Percentiles rank a stretch among this genome's conserved stretches.
phyloP scores from a whole-genome alignment of 257 asterid species.

The Solanum habrochaites region DNA sequence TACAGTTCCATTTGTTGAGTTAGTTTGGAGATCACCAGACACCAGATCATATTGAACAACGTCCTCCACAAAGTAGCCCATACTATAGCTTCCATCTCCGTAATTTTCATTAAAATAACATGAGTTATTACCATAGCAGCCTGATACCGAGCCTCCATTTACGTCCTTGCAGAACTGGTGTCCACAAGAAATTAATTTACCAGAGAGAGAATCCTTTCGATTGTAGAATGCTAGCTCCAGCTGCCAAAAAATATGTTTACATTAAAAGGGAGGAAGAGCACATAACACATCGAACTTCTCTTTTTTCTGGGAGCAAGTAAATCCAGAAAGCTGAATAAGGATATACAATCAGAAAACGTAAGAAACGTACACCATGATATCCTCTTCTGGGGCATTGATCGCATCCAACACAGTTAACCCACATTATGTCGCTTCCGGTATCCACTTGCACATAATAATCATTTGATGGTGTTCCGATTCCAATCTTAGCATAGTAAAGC shows the following conservation, averaged over 20 bases:
- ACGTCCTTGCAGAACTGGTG: slow-evolving; percentile 59
- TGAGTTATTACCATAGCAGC: slow-evolving; percentile 61
- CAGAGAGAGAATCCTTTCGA: slow-evolving; percentile 65
- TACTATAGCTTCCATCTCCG: slow-evolving; percentile 90
- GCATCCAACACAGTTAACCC: slow-evolving; percentile 96
- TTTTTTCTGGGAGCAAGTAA: background rate
- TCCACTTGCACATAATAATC: slow-evolving; percentile 97
- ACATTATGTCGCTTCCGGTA: slow-evolving; percentile 93
- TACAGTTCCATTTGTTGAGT: slow-evolving; percentile 83
- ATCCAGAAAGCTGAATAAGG: background rate
- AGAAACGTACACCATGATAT: slow-evolving; percentile 76
- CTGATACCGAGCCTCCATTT: slow-evolving; percentile 36
- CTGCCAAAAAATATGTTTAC: slow-evolving; percentile 36
- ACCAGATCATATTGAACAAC: slow-evolving; percentile 81
- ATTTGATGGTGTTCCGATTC: slow-evolving; percentile 90
- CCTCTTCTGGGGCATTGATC: slow-evolving; percentile 79
- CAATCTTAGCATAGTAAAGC: slow-evolving; percentile 93
- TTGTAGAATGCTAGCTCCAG: slow-evolving; percentile 77
- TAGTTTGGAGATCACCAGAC: slow-evolving; percentile 91
- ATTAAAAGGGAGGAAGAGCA: slow-evolving; percentile 1
- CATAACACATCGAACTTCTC: background rate
- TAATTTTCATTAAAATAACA: slow-evolving; percentile 81
- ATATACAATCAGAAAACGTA: background rate
- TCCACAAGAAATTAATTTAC: slow-evolving; percentile 49
- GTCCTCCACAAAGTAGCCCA: slow-evolving; percentile 95